phyloP scores from a whole-genome alignment of 345 rosid species.

The Diplotaxis tenuifolia region DNA sequence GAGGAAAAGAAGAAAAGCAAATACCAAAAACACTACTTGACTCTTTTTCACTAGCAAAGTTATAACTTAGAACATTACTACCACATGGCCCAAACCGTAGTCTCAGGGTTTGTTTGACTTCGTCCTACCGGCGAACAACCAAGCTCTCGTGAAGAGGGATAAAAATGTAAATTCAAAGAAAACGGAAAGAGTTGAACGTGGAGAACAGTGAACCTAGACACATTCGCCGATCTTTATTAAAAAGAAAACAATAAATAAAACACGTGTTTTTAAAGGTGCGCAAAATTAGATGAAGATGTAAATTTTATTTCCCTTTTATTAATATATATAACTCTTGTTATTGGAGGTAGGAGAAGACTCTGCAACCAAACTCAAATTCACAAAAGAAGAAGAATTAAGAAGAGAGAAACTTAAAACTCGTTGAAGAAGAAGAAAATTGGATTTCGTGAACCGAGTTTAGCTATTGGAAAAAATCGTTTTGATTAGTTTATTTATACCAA shows the following conservation, averaged over 20 bases:
- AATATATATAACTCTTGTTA: not conserved
- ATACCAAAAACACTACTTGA: not conserved
- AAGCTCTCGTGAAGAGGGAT: not conserved
- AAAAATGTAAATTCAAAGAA: not conserved
- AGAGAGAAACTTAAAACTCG: too few relatives aligned
- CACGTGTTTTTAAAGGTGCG: slow-evolving; percentile 24
- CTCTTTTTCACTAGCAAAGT: not conserved
- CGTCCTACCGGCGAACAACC: not conserved
- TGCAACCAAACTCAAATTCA: slow-evolving; percentile 20
- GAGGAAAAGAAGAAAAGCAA: not conserved
- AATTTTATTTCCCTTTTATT: too few relatives aligned
- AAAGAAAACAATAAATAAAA: not conserved
- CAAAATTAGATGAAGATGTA: not conserved
- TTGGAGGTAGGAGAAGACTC: slow-evolving; percentile 11
- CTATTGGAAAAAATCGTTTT: not conserved
- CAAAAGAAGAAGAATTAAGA: not conserved
- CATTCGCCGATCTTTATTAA: not conserved
- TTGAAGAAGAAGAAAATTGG: not conserved
- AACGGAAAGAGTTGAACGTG: slow-evolving; percentile 18
- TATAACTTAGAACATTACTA: too few relatives aligned
- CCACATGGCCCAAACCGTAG: slow-evolving; percentile 1
- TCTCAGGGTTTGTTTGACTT: not conserved
- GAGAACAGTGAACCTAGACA: slow-evolving; percentile 34
- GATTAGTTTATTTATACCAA: not conserved
- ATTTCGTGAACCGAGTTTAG: not conserved